These are phyloP conservation scores for Euphrasia confusa DNA, from an alignment of 257 asterid genomes.

Conservation along the genomic window DNA sequence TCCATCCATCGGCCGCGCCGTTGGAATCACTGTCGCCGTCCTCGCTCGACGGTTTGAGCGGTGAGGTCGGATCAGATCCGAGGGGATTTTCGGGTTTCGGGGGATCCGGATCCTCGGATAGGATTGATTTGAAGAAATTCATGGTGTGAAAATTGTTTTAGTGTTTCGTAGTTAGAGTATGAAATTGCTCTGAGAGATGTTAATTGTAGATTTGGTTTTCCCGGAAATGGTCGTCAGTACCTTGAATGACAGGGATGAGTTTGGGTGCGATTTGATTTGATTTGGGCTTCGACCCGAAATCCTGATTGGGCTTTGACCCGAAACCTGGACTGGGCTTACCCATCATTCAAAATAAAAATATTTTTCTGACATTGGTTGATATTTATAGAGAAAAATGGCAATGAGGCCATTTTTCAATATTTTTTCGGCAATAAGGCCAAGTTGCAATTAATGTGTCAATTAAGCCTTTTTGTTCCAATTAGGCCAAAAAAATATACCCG, in stretches of 20 bases:
- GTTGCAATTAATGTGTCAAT: too few species aligned
- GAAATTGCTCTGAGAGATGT: not conserved
- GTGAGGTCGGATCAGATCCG: constrained; percentile 31
- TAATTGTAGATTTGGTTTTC: not conserved
- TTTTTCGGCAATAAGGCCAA: too few species aligned
- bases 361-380: too few species aligned
- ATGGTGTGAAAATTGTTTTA: constrained; percentile 24
- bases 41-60: constrained; percentile 18
- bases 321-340: too few species aligned
- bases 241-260: not conserved
- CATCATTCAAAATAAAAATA: too few species aligned
- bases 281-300: not conserved
- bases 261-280: not conserved
- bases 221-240: not conserved
- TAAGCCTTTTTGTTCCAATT: too few species aligned
- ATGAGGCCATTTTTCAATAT: too few species aligned
- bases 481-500: too few species aligned
- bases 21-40: constrained; percentile 13
- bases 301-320: not conserved
- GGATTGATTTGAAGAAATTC: constrained; percentile 82
- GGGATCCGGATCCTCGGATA: constrained; percentile 64
- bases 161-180: not conserved
- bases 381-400: too few species aligned
- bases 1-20: constrained; percentile 47
- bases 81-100: constrained; percentile 29